Conservation (phyloP, 1,284 basidiomycete species). For the Paramarasmius palmivorus region DNA sequence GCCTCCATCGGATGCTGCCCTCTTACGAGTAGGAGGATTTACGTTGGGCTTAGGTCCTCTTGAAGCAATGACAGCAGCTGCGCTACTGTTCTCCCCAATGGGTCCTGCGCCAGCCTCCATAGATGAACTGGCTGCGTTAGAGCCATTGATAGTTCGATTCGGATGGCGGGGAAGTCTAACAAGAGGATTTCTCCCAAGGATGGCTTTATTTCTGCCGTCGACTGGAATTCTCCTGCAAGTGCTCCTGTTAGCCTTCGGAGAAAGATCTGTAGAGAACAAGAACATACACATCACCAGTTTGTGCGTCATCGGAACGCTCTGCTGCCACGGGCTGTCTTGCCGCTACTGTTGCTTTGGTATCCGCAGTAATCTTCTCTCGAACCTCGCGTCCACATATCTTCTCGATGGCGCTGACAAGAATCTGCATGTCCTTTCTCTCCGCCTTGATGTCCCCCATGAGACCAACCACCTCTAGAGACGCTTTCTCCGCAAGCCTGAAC, state of each 20-base stretch:
- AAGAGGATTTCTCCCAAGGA: not conserved
- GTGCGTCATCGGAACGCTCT: not conserved
- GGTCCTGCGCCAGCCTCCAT: no score
- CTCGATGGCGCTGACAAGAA: conserved; percentile 3
- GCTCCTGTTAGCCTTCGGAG: not conserved
- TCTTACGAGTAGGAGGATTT: no score
- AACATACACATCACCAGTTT: not conserved
- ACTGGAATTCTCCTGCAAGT: not conserved
- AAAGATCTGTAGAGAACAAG: not conserved
- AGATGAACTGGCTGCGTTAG: no score
- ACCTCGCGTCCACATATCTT: conserved; percentile 10
- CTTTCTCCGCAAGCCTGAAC: not conserved
- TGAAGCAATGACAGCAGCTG: no score
- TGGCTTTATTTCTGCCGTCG: not conserved
- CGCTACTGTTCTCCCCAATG: no score
- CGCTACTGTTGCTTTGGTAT: conserved; percentile 2
- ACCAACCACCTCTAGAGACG: conserved; percentile 1
- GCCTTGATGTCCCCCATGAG: conserved; percentile 1
- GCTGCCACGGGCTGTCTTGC: not conserved
- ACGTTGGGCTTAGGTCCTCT: no score
- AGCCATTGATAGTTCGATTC: not conserved
- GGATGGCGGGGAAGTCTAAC: not conserved
- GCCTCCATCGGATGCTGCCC: no score
- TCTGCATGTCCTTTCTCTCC: conserved; percentile 5
- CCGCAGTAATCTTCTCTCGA: conserved; percentile 2